Percentiles rank a stretch among this genome's conserved stretches.
Evolutionary conservation across 805 yeast genomes (phyloP).

Genomic region (Kodamaea restingae): DNA sequence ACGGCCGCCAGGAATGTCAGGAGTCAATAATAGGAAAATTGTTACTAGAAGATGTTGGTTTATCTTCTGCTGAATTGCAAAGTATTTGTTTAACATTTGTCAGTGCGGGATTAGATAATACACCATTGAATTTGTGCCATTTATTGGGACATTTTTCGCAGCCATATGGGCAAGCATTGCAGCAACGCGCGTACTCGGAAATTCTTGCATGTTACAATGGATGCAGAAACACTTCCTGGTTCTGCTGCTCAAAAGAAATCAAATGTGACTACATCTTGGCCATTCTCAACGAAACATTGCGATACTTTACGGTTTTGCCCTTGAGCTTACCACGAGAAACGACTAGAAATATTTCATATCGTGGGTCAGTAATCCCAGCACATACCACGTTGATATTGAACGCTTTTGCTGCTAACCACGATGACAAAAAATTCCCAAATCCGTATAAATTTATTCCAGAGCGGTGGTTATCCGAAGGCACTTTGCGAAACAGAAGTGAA

Average conservation of each 20-base stretch:
- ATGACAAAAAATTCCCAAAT: constrained; percentile 35
- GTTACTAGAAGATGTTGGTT: constrained; percentile 1
- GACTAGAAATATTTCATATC: constrained; percentile 45
- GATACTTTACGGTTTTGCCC: constrained; percentile 65
- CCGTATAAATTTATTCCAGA: constrained; percentile 51
- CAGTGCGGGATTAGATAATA: constrained; percentile 75
- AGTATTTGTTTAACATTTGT: constrained; percentile 71
- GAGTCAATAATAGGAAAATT: constrained; percentile 2
- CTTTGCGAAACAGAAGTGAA: constrained; percentile 7
- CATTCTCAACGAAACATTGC: constrained; percentile 55
- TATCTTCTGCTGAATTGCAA: constrained; percentile 40
- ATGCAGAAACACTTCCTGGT: constrained; percentile 33
- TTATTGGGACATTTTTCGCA: constrained; percentile 57
- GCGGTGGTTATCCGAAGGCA: constrained; percentile 42
- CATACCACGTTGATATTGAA: constrained; percentile 62
- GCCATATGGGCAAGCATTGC: constrained; percentile 37
- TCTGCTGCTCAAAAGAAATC: constrained; percentile 19
- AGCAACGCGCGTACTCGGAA: constrained; percentile 40
- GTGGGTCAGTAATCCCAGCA: constrained; percentile 44
- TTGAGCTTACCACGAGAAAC: constrained; percentile 61
- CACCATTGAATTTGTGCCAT: constrained; percentile 59
- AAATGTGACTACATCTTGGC: constrained; percentile 53
- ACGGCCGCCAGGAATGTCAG: background rate
- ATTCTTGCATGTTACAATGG: constrained; percentile 33
- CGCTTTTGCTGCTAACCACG: constrained; percentile 69